A percentile compares a stretch with the other conserved stretches of the same genome.
These are phyloP conservation scores for Nepenthes mirabilis DNA, from an alignment of 148 eudicot species.

Conservation along the genomic window DNA sequence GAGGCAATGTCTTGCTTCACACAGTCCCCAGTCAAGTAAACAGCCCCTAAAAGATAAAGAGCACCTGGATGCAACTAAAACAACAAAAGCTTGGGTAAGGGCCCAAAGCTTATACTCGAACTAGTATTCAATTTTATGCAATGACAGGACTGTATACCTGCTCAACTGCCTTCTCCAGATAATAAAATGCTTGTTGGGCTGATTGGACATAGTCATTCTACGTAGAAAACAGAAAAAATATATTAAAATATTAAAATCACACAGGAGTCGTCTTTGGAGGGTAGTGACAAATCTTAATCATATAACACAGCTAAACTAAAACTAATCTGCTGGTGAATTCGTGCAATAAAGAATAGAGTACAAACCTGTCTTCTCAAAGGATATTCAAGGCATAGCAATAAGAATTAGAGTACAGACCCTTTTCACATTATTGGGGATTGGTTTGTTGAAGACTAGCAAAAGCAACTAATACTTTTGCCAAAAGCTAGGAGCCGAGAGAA, in stretches of 20 bases:
- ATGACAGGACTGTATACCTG: conserved; percentile 36
- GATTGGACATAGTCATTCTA: conserved; percentile 72
- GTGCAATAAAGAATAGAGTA: no score
- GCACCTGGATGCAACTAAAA: conserved; percentile 92
- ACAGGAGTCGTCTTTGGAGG: no score
- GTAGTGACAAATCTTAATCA: background rate
- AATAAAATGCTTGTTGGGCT: conserved; percentile 79
- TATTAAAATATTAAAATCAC: background rate
- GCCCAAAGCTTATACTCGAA: background rate
- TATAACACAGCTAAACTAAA: background rate
- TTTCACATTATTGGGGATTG: no score
- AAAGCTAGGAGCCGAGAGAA: no score
- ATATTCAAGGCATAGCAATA: no score
- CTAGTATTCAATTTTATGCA: background rate
- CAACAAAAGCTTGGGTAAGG: conserved; percentile 9
- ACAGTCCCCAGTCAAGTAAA: conserved; percentile 88
- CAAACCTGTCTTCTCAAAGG: no score
- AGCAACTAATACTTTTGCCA: no score
- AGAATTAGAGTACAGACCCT: no score
- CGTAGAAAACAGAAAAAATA: conserved; percentile 5
- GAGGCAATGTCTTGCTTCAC: conserved; percentile 70
- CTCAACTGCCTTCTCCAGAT: conserved; percentile 42
- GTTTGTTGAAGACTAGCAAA: no score
- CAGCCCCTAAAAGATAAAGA: conserved; percentile 85
- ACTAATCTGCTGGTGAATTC: background rate